Percentiles rank a stretch among this genome's conserved stretches.
Evolutionary conservation across 208 protist species (phyloP).

Genomic region (Acanthamoeba castellanii): DNA sequence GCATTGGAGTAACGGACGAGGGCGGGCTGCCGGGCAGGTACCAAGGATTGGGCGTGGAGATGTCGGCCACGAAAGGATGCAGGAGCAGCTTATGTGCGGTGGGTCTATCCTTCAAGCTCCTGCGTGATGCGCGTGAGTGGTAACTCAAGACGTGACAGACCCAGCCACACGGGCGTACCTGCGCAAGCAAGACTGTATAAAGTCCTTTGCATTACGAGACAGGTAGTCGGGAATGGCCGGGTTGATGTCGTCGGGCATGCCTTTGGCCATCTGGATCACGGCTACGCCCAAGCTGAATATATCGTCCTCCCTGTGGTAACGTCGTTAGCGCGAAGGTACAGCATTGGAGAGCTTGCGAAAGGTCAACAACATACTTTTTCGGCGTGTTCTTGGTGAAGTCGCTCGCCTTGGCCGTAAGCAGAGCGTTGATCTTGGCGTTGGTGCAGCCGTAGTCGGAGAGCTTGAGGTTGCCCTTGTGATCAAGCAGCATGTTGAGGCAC

Average conservation of each 20-base stretch:
- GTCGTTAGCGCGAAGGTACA: neutral
- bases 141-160: neutral
- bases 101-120: constrained; percentile 34
- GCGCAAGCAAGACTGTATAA: neutral
- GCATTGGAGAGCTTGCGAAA: no score
- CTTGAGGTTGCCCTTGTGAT: constrained; percentile 74
- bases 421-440: constrained; percentile 52
- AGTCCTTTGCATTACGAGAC: constrained; percentile 47
- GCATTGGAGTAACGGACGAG: constrained; percentile 8
- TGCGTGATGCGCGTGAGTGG: neutral
- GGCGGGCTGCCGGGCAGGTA: constrained; percentile 67
- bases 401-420: neutral
- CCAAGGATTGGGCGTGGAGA: constrained; percentile 63
- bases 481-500: constrained; percentile 66
- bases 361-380: neutral
- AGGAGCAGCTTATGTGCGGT: constrained; percentile 38
- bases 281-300: constrained; percentile 47
- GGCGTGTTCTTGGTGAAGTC: neutral
- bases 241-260: constrained; percentile 3
- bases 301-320: constrained; percentile 39
- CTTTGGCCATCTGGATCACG: constrained; percentile 66
- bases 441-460: constrained; percentile 70
- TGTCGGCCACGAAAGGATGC: constrained; percentile 61
- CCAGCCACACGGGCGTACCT: neutral
- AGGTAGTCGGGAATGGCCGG: constrained; percentile 22